These are phyloP conservation scores for Royoungia palumana DNA, from an alignment of 768 basidiomycete genomes.

Conservation along the genomic window DNA sequence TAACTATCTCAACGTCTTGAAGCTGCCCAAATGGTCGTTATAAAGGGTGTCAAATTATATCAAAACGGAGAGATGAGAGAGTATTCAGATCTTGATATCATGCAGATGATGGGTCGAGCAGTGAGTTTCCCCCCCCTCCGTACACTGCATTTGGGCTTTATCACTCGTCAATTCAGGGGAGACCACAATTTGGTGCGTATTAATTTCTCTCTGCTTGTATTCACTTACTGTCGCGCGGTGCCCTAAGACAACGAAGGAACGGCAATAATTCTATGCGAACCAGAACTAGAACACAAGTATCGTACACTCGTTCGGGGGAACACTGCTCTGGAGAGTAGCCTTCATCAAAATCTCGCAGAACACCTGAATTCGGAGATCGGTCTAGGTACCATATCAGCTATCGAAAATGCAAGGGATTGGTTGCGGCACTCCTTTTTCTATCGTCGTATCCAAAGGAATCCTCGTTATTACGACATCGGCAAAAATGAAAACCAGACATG, in stretches of 20 bases:
- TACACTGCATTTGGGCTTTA: background rate
- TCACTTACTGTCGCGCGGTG: background rate
- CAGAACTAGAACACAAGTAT: slow-evolving; percentile 69
- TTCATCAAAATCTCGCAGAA: slow-evolving; percentile 81
- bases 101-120: slow-evolving; percentile 96
- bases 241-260: slow-evolving; percentile 73
- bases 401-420: slow-evolving; percentile 78
- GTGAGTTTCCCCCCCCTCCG: slow-evolving; percentile 38
- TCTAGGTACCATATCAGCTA: slow-evolving; percentile 72
- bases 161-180: slow-evolving; percentile 47
- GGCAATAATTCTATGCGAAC: slow-evolving; percentile 81
- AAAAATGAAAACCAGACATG: slow-evolving; percentile 57
- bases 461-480: slow-evolving; percentile 65
- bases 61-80: slow-evolving; percentile 67
- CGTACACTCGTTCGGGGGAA: slow-evolving; percentile 62
- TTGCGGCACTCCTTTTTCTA: slow-evolving; percentile 81
- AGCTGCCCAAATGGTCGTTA: slow-evolving; percentile 92
- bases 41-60: slow-evolving; percentile 86
- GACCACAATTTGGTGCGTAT: slow-evolving; percentile 80
- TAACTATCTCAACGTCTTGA: slow-evolving; percentile 1
- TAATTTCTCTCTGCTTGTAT: background rate
- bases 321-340: slow-evolving; percentile 79
- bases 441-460: slow-evolving; percentile 82
- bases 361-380: slow-evolving; percentile 95
- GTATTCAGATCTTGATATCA: slow-evolving; percentile 88